phyloP scores from a whole-genome alignment of 345 rosid species.

The Angophora floribunda region DNA sequence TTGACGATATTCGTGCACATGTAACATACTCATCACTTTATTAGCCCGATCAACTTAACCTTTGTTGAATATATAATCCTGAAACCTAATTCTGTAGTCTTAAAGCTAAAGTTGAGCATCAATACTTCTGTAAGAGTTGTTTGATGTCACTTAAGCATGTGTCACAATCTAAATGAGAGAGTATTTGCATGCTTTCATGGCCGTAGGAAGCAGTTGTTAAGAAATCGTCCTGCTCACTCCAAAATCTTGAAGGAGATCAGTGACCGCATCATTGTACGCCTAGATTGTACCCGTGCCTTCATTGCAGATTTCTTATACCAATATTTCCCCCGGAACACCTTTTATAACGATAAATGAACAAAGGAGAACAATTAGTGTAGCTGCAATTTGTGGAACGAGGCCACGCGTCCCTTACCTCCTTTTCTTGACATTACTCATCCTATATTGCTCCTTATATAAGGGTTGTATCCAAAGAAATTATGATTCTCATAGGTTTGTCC shows the following conservation, averaged over 20 bases:
- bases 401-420: too few relatives aligned
- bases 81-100: background rate
- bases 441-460: too few relatives aligned
- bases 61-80: too few relatives aligned
- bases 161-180: background rate
- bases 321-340: background rate
- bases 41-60: background rate
- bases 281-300: background rate
- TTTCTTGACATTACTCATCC: too few relatives aligned
- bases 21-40: background rate
- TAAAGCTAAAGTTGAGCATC: background rate
- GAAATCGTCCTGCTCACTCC: background rate
- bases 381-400: background rate
- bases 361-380: background rate
- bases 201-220: background rate
- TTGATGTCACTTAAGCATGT: background rate
- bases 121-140: too few relatives aligned
- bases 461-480: too few relatives aligned
- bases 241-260: background rate
- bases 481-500: too few relatives aligned
- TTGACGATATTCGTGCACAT: background rate
- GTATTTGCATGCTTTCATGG: background rate
- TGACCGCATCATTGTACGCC: too few relatives aligned
- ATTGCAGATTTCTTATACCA: background rate
- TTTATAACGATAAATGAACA: background rate